Base-by-base conservation (phyloP, 106 monocot species). In the Agapanthus africanus region DNA sequence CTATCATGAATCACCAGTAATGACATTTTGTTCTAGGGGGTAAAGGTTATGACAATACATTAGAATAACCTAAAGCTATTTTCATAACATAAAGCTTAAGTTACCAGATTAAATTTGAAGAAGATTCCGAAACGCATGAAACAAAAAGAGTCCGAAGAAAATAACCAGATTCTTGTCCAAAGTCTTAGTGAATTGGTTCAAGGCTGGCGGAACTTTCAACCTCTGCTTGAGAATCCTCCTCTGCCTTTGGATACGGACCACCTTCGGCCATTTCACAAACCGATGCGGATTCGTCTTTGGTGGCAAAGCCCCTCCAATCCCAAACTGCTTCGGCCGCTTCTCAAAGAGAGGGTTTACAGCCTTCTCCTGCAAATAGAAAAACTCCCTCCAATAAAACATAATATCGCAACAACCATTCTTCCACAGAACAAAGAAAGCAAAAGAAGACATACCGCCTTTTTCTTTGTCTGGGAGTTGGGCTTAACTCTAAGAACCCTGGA, bases 161-260 rank as follows among this genome's bases (percentile, higher is more conserved):
- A n/a, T 81, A 93, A 90, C 93, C 9, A 93, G 82, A 69, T 93
- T 93, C 74, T 87, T 90, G 68, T 93, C 93, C 26, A 93, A 69
- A 9, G 93, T 93, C 41, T 81, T 74, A 25, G 90, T 93, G 78
- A 93, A 93, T 79, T 90, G 86, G 68, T 87, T 87, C 66, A 87
- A 39, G 4, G 86, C 82, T 6, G 86, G 86, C 8, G 86, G 79
- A n/a, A 87, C 86, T 74, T 87, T 82, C 42, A 87, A 62, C 37
- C 86, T 46, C 74, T 87, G 86, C 77, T 87, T 82, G 52, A 87
- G 86, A 25, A 87, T 79, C 62, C 86, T 79, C 71, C 79, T 70
- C 82, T 87, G 86, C 70, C 86, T 76, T 71, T 87, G 86, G 67
- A 87, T 79, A 5, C 86, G 65, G 0, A 87, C 82, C 7, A 82